phyloP scores from a whole-genome alignment of 2,329 filamentous ascomycete genomes.

The Penicillium italicum region DNA sequence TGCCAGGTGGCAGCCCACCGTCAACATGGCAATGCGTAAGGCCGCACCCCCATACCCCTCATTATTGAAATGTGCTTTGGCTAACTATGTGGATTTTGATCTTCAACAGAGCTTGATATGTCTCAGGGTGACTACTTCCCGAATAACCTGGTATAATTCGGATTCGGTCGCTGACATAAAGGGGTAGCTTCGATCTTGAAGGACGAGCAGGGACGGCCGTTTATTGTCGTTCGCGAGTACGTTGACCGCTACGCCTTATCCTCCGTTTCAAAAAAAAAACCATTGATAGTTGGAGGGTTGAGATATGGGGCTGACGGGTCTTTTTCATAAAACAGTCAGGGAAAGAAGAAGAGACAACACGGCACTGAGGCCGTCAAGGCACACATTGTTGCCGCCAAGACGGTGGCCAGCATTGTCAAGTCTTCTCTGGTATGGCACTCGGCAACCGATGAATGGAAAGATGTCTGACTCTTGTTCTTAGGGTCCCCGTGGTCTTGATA shows the following conservation, averaged over 20 bases:
- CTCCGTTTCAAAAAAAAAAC: constrained; percentile 1
- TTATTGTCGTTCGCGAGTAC: constrained; percentile 97
- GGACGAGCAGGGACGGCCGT: constrained; percentile 94
- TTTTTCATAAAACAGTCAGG: constrained; percentile 61
- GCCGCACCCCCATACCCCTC: constrained; percentile 35
- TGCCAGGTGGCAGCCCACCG: constrained; percentile 35
- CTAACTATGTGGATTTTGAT: constrained; percentile 25
- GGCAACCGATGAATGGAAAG: neutral
- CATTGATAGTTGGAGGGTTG: constrained; percentile 7
- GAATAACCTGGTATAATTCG: constrained; percentile 20
- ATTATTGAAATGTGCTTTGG: constrained; percentile 23
- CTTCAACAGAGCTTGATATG: constrained; percentile 45
- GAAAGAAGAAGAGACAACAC: constrained; percentile 94
- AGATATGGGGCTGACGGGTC: constrained; percentile 25
- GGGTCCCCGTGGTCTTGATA: constrained; percentile 93
- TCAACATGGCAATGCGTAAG: constrained; percentile 50
- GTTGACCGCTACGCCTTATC: constrained; percentile 38
- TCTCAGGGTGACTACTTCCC: constrained; percentile 41
- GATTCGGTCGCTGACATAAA: constrained; percentile 18
- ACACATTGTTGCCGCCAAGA: constrained; percentile 94
- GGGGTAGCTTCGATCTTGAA: constrained; percentile 71
- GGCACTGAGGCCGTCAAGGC: constrained; percentile 97
- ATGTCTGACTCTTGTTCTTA: constrained; percentile 26
- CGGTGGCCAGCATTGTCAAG: constrained; percentile 95
- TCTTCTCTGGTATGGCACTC: constrained; percentile 66